These are phyloP conservation scores for Mediolabrus comicus DNA, from an alignment of 108 stramenopile genomes.

Conservation along the genomic window DNA sequence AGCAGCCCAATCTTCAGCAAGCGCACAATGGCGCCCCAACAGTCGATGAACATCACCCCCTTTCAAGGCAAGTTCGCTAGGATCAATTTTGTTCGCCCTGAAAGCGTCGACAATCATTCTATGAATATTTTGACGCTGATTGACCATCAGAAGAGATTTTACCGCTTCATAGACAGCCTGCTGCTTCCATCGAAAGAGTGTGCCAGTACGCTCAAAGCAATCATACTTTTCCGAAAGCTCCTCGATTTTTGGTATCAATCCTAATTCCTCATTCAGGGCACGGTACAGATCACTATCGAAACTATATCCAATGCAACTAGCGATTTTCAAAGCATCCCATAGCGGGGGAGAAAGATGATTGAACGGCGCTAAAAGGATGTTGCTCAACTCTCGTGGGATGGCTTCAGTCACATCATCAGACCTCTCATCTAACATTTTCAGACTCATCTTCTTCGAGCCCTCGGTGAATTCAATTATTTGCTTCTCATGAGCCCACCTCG, in stretches of 20 bases:
- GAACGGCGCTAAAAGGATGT: conserved; percentile 43
- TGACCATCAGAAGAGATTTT: conserved; percentile 52
- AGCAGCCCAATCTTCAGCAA: conserved; percentile 45
- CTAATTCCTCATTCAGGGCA: conserved; percentile 24
- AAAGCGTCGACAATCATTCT: conserved; percentile 48
- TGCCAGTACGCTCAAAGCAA: conserved; percentile 36
- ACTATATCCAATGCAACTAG: conserved; percentile 52
- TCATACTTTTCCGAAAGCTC: conserved; percentile 37
- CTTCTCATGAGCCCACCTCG: conserved; percentile 47
- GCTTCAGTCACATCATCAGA: conserved; percentile 46
- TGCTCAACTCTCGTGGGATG: conserved; percentile 49
- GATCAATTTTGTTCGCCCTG: conserved; percentile 26
- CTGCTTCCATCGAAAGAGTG: conserved; percentile 47
- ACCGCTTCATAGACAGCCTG: conserved; percentile 54
- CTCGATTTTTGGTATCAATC: conserved; percentile 43
- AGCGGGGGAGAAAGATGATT: conserved; percentile 46
- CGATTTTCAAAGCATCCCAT: conserved; percentile 53
- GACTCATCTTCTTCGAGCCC: conserved; percentile 39
- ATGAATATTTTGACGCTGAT: conserved; percentile 51
- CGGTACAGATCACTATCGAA: conserved; percentile 49
- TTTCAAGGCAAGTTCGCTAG: conserved; percentile 24
- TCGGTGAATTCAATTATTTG: conserved; percentile 42
- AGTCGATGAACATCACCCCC: conserved; percentile 43
- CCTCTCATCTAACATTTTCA: conserved; percentile 39
- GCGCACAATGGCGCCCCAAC: conserved; percentile 44